Base-by-base conservation (phyloP, 441 rosid species). In the Bruguiera hainesii region DNA sequence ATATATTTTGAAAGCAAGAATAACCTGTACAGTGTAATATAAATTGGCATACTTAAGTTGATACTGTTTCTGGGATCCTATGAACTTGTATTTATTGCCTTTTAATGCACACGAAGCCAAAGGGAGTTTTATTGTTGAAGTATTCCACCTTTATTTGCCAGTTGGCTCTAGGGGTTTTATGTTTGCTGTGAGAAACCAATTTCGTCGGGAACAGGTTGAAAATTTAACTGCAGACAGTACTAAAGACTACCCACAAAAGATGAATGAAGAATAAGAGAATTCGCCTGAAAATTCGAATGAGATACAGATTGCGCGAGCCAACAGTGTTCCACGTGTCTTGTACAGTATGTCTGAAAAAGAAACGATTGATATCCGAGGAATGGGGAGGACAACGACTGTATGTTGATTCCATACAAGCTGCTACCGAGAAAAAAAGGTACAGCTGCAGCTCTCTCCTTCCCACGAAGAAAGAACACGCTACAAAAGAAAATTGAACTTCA, bases 271-370 rank as follows among this genome's bases (percentile, higher is more conserved):
- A 42, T 42, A 4, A 42, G 3, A 13, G 48, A 42, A 42, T 13
- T 42, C 13, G 48, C 5, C 48, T 3, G 48, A 42, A 42, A 42
- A 13, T 11, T 11, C 5, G 13, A 13, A 42, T 13, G 48, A 11
- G 18, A 3, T 13, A 13, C 18, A 42, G 48, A 13, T 37, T 10
- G 2, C 4, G 15, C 6, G 37, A 3, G 13, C 80, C 87, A 0
- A 74, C 74, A 39, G 85, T 69, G 37, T 33, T 33, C 37, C 0
- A 87, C 72, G 64, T 74, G 88, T 76, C 80, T 84, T 52, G 70
- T 74, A 66, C 74, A 86, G 48, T 42, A 11, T 11, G 16, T 42
- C 16, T 13, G 5, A 42, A 42, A 10, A 3, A 13, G 48, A 3
- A 42, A 42, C 3, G 48, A 42, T 42, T 42, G 48, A 13, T 42